A percentile compares a stretch with the other conserved stretches of the same genome.
Conservation (phyloP, 192 early-diverging fungal genomes). For the Pecoramyces ruminantium region DNA sequence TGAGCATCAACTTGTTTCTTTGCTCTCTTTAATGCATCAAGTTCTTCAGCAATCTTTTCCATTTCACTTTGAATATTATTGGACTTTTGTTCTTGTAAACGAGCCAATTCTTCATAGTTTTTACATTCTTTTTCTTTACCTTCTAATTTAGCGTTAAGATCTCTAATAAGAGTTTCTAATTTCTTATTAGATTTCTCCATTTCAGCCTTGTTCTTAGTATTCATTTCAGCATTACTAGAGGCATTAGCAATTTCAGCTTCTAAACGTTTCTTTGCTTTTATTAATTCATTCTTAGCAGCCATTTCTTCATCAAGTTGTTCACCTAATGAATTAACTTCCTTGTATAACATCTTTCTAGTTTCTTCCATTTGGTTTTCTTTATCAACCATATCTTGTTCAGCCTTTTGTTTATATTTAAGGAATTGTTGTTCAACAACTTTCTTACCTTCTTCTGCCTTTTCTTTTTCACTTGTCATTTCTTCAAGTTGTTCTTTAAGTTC, state of each 20-base stretch:
- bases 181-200: constrained; percentile 45
- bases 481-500: constrained; percentile 40
- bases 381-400: constrained; percentile 34
- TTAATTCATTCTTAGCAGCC: constrained; percentile 30
- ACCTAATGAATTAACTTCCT: constrained; percentile 38
- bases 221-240: constrained; percentile 27
- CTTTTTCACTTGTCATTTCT: constrained; percentile 32
- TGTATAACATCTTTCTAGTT: constrained; percentile 46
- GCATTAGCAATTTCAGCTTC: constrained; percentile 45
- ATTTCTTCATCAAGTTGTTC: constrained; percentile 31
- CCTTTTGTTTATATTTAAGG: constrained; percentile 40
- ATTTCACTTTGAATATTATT: constrained; percentile 40
- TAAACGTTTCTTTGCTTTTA: constrained; percentile 40
- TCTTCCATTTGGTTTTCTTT: constrained; percentile 57
- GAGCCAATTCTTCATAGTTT: constrained; percentile 51
- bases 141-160: constrained; percentile 33
- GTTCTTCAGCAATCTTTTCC: constrained; percentile 36
- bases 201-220: constrained; percentile 44
- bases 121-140: constrained; percentile 35
- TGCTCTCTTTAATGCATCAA: constrained; percentile 36
- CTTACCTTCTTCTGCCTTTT: constrained; percentile 39
- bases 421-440: constrained; percentile 41
- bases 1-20: constrained; percentile 48
- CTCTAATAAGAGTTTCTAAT: constrained; percentile 27
- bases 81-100: constrained; percentile 52